phyloP scores from a whole-genome alignment of 768 basidiomycete species.

The Polyporus arcularius region DNA sequence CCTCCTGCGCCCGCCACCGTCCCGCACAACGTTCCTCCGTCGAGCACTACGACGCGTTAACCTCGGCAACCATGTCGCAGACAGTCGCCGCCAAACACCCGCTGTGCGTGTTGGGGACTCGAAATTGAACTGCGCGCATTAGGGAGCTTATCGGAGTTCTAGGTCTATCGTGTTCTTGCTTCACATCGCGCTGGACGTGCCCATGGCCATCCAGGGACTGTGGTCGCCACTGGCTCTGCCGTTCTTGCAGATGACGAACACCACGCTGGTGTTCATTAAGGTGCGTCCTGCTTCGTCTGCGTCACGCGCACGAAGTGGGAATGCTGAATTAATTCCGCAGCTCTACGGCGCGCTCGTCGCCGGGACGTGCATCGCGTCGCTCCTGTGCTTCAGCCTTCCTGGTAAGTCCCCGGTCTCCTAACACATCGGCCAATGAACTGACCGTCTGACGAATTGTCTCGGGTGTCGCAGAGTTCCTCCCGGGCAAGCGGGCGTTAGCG shows the following conservation, averaged over 20 bases:
- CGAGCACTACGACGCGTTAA: not conserved
- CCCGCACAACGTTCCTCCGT: not conserved
- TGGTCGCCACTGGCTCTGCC: slow-evolving; percentile 64
- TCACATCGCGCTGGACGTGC: slow-evolving; percentile 78
- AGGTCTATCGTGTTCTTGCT: slow-evolving; percentile 74
- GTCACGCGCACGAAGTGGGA: not conserved
- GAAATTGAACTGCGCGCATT: not conserved
- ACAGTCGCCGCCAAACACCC: slow-evolving; percentile 10
- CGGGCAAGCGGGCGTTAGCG: slow-evolving; percentile 82
- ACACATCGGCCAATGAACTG: too few species aligned
- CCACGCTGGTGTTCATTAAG: slow-evolving; percentile 74
- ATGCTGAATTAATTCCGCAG: slow-evolving; percentile 36
- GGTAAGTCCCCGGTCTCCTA: slow-evolving; percentile 43
- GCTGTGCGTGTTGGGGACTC: slow-evolving; percentile 17
- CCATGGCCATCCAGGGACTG: slow-evolving; percentile 76
- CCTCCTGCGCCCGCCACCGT: slow-evolving; percentile 2
- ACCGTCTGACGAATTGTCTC: not conserved
- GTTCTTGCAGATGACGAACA: slow-evolving; percentile 82
- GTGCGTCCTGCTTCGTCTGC: slow-evolving; percentile 36
- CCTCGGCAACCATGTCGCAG: slow-evolving; percentile 20
- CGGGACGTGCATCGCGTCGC: slow-evolving; percentile 57
- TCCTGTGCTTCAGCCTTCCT: slow-evolving; percentile 72
- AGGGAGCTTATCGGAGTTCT: not conserved
- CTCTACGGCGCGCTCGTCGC: slow-evolving; percentile 67
- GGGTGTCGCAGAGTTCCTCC: slow-evolving; percentile 63